Conservation (phyloP, 345 rosid species). For the Dimocarpus longan region DNA sequence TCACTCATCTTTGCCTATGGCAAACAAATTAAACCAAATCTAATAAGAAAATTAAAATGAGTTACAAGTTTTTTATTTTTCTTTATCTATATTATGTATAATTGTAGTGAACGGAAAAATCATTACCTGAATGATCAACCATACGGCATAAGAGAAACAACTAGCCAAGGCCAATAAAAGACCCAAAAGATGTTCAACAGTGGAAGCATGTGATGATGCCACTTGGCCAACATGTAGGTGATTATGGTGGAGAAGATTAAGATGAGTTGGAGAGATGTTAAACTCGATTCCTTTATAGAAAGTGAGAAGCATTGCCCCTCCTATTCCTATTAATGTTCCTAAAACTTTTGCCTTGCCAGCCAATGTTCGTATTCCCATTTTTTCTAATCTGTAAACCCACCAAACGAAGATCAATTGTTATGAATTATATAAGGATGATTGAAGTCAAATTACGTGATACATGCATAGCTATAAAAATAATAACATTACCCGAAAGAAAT, state of each 20-base stretch:
- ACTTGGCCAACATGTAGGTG: neutral
- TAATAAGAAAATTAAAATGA: neutral
- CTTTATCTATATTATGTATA: neutral
- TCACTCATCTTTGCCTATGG: constrained; percentile 47
- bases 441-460: no score
- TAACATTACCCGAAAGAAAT: constrained; percentile 39
- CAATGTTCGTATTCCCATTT: constrained; percentile 23
- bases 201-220: constrained; percentile 3
- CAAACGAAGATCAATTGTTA: neutral
- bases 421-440: neutral
- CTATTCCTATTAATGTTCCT: constrained; percentile 56
- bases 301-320: constrained; percentile 64
- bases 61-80: neutral
- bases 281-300: constrained; percentile 52
- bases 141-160: constrained; percentile 38
- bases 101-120: neutral
- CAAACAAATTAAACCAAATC: no score
- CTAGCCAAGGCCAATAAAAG: constrained; percentile 28
- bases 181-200: constrained; percentile 29
- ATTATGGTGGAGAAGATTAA: constrained; percentile 37
- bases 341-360: constrained; percentile 54
- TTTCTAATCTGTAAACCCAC: constrained; percentile 45
- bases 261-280: constrained; percentile 36
- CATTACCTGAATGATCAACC: constrained; percentile 51
- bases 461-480: no score